These are phyloP conservation scores for Penicillium sumatraense DNA, from an alignment of 2,329 filamentous ascomycete genomes.

Conservation along the genomic window DNA sequence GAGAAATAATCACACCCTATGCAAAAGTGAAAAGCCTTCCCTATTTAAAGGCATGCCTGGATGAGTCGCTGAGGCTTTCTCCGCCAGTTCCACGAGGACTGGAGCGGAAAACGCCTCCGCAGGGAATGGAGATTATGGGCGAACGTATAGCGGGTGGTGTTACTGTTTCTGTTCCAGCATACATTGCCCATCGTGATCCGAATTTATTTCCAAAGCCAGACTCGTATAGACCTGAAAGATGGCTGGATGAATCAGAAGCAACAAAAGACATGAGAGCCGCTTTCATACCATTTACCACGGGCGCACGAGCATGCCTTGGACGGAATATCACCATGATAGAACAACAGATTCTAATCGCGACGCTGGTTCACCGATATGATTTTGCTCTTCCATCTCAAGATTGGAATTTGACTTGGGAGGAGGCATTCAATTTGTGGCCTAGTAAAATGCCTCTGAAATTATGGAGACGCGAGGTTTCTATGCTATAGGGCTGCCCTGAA, in stretches of 20 bases:
- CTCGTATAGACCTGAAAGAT: conserved; percentile 43
- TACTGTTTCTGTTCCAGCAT: conserved; percentile 38
- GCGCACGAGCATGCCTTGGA: conserved; percentile 42
- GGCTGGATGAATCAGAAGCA: conserved; percentile 41
- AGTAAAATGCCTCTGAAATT: neutral
- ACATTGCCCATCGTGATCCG: conserved; percentile 41
- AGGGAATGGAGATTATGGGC: neutral
- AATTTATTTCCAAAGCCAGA: conserved; percentile 39
- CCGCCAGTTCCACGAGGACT: conserved; percentile 34
- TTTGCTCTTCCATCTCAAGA: conserved; percentile 38
- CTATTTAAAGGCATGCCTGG: conserved; percentile 55
- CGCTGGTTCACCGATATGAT: conserved; percentile 49
- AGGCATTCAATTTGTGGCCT: neutral
- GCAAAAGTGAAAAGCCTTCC: conserved; percentile 44
- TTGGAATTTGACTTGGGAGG: conserved; percentile 26
- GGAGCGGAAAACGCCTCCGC: neutral
- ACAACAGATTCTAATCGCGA: conserved; percentile 49
- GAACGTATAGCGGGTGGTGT: neutral
- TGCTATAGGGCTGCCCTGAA: no score
- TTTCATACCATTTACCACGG: conserved; percentile 45
- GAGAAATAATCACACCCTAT: conserved; percentile 50
- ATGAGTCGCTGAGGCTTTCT: conserved; percentile 50
- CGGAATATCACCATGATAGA: conserved; percentile 48
- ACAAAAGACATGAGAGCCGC: conserved; percentile 38
- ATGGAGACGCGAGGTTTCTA: neutral